Conservation (phyloP, 495 filamentous ascomycete genomes). For the Penicillium coprophilum region DNA sequence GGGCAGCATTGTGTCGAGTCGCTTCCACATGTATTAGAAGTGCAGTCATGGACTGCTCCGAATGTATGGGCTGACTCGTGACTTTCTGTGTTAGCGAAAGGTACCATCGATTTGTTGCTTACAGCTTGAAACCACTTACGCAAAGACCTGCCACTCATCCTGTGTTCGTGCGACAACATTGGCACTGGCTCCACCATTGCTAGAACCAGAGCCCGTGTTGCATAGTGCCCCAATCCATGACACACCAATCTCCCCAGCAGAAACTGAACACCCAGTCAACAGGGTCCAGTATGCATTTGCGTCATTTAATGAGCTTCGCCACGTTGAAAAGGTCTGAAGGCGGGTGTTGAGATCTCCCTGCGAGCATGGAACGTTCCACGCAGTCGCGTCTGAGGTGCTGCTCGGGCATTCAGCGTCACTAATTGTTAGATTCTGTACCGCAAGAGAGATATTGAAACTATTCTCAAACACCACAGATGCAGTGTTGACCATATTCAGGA, state of each 20-base stretch:
- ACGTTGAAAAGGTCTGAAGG: slow-evolving; percentile 74
- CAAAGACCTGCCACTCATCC: slow-evolving; percentile 90
- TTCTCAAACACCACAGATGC: slow-evolving; percentile 80
- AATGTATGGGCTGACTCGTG: slow-evolving; percentile 92
- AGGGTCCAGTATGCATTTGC: slow-evolving; percentile 87
- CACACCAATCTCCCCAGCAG: slow-evolving; percentile 74
- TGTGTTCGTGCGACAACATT: slow-evolving; percentile 81
- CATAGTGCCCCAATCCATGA: slow-evolving; percentile 88
- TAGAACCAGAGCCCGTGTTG: slow-evolving; percentile 49
- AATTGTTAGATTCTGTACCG: slow-evolving; percentile 76
- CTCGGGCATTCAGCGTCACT: slow-evolving; percentile 64
- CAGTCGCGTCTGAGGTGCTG: slow-evolving; percentile 54
- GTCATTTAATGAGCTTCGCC: slow-evolving; percentile 68
- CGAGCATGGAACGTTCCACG: slow-evolving; percentile 75
- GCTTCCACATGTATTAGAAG: slow-evolving; percentile 55
- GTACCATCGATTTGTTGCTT: background rate
- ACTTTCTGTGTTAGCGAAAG: slow-evolving; percentile 5
- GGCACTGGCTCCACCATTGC: slow-evolving; percentile 54
- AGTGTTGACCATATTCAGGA: slow-evolving; percentile 75
- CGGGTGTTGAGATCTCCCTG: slow-evolving; percentile 63
- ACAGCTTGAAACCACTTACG: slow-evolving; percentile 30
- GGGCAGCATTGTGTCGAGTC: slow-evolving; percentile 81
- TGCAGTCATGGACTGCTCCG: slow-evolving; percentile 91
- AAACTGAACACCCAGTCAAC: slow-evolving; percentile 70
- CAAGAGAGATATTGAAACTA: slow-evolving; percentile 86